phyloP scores from a whole-genome alignment of 1,284 basidiomycete genomes.

The Coniferiporia sulphurascens region DNA sequence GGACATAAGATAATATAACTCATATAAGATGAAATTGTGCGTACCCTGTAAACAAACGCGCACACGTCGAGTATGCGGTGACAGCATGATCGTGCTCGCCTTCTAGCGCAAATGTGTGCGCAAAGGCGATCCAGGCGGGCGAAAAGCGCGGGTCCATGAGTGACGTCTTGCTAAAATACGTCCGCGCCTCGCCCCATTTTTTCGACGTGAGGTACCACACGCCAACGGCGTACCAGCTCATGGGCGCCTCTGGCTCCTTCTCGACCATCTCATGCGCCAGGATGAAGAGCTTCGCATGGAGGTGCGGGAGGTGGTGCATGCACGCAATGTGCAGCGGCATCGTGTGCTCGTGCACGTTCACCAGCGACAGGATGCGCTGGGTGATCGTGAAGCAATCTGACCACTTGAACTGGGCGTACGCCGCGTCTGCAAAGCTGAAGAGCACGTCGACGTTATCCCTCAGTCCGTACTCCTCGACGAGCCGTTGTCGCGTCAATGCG shows the following conservation, averaged over 20 bases:
- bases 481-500: conserved; percentile 62
- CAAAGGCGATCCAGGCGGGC: conserved; percentile 97
- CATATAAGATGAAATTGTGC: conserved; percentile 23
- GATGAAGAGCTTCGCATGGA: conserved; percentile 91
- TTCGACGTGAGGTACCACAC: conserved; percentile 90
- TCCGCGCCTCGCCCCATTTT: conserved; percentile 84
- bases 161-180: conserved; percentile 95
- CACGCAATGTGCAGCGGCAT: conserved; percentile 95
- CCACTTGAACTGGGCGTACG: conserved; percentile 87
- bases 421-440: conserved; percentile 86
- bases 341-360: conserved; percentile 78
- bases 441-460: conserved; percentile 90
- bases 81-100: conserved; percentile 99
- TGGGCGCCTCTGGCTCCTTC: conserved; percentile 84
- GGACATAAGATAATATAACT: background rate
- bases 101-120: conserved; percentile 94
- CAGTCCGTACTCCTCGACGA: conserved; percentile 77
- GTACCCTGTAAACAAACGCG: conserved; percentile 89
- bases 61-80: conserved; percentile 95
- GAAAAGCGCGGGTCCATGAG: conserved; percentile 96
- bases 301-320: conserved; percentile 90
- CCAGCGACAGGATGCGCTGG: conserved; percentile 72
- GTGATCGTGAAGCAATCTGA: conserved; percentile 93
- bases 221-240: conserved; percentile 98
- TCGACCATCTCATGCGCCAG: conserved; percentile 95